Evolutionary conservation across 1,284 basidiomycete genomes (phyloP), one percentile per base, ranked within the genome.

Genomic region (Grifola frondosa): DNA sequence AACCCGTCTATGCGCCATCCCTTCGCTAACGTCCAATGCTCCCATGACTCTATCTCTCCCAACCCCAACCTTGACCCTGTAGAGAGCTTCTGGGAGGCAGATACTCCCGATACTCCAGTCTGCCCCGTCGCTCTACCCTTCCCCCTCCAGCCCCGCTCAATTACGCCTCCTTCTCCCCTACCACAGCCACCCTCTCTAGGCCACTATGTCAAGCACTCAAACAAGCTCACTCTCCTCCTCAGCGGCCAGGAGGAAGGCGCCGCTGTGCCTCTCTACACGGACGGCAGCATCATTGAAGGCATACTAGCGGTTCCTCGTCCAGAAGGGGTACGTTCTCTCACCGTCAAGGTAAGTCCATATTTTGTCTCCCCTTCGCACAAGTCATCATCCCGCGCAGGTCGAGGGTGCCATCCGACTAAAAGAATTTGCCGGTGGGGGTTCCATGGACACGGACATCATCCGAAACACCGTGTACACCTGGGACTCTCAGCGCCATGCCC

Each of bases 151-250:
- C 37, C 3, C 21, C 16, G 16, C 21, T 28, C n/a, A 23, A 38
- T 29, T 38, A 39, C 19, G 36, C 13, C 17, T 28, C 44, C 12
- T 24, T 30, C 2, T 22, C 10, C 13, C 20, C 12, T 12, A 17
- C 38, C 15, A 23, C 38, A 30, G 17, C 29, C 30, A 6, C 38
- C 13, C 24, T 32, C 38, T 23, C 9, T 17, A 17, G 48, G 48
- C 15, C 59, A 61, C 20, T 56, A 50, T 25, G 60, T 61, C 32
- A 59, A 58, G 46, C 58, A 59, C 31, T 56, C 58, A 28, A 57
- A 54, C 43, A 48, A 48, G 38, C 45, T 59, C 15, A 60, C 59
- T 15, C 30, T 63, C 25, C 30, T 62, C 20, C 46, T 62, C 17
- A 57, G 57, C 33, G 61, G 58, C 3, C 60, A 62, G 36, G 52